Base-by-base conservation (phyloP, 129 eudicot genomes). In the Erigeron canadensis region DNA sequence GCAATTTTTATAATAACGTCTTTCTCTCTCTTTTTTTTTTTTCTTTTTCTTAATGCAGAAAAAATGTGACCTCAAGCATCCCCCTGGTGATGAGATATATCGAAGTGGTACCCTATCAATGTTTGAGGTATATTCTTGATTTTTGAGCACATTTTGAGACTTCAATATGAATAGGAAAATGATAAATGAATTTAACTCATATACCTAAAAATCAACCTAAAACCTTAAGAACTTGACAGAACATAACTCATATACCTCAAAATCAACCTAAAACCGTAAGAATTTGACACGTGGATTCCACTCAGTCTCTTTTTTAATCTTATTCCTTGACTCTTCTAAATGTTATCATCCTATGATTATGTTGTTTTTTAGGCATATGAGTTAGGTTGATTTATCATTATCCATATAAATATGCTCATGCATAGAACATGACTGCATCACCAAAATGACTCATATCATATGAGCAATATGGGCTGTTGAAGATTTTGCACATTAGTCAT, bases 51-150 rank as follows among this genome's bases (percentile, higher is more conserved):
- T 23, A 28, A 5, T 92, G 74, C 47, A 94, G 98, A 85, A 69
- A 76, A 94, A 94, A 87, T 94, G 98, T 79, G 97, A 94, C 71
- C 96, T 89, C 62, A 89, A 94, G 86, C 98, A 94, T 75, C 98
- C 98, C 38, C 98, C 98, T 73, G 98, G 98, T 75, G 97, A 94
- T 74, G 98, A 94, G 86, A 94, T 94, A 71, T 94, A 94, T 74
- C 81, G 98, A 5, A 79, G 95, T 68, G 96, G 95, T 45, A 94
- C 96, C 75, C 71, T 94, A 74, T 94, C 98, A 48, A 94, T 94
- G 98, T 94, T 94, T 81, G 98, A 94, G 98, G 98, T 94, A 80
- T 63, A 41, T 50, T 73, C 34, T 22, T 57, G n/a, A 23, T 28
- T 28, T 28, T 28, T 28, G 34, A 28, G 34, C 34, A 28, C 45